These are phyloP conservation scores for Pythium dissotocum DNA, from an alignment of 352 stramenopile genomes.

Conservation along the genomic window DNA sequence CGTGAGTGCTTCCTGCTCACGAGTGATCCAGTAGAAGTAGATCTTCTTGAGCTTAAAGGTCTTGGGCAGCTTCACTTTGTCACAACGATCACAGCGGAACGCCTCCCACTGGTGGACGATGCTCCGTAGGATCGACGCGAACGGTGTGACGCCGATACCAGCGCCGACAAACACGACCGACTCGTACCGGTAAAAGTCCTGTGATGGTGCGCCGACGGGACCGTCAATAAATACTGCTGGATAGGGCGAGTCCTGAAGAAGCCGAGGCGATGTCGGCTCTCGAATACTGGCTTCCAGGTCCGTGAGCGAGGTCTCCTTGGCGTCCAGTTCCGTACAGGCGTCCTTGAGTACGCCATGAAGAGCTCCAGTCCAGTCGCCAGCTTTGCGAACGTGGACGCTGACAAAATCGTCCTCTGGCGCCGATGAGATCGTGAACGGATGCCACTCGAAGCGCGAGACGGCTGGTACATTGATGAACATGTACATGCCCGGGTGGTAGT, in stretches of 20 bases:
- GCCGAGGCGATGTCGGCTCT: slow-evolving; percentile 23
- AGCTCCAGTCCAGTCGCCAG: slow-evolving; percentile 66
- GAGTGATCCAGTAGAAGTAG: slow-evolving; percentile 86
- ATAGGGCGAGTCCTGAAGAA: slow-evolving; percentile 26
- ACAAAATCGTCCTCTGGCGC: slow-evolving; percentile 69
- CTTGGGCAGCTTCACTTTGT: slow-evolving; percentile 54
- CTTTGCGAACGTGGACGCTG: slow-evolving; percentile 69
- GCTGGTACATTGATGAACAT: slow-evolving; percentile 80
- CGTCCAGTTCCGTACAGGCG: slow-evolving; percentile 28
- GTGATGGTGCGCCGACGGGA: slow-evolving; percentile 53
- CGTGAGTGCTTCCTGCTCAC: slow-evolving; percentile 65
- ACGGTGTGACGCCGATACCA: slow-evolving; percentile 30
- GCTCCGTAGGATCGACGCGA: slow-evolving; percentile 61
- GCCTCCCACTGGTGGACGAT: slow-evolving; percentile 65
- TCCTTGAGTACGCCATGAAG: slow-evolving; percentile 48
- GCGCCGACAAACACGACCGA: slow-evolving; percentile 68
- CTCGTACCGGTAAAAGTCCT: slow-evolving; percentile 63
- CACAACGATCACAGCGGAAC: slow-evolving; percentile 50
- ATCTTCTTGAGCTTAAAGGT: slow-evolving; percentile 73
- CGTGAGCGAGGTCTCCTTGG: neutral
- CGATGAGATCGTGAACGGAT: slow-evolving; percentile 90
- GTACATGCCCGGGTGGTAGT: slow-evolving; percentile 78
- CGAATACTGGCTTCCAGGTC: slow-evolving; percentile 37
- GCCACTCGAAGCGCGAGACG: slow-evolving; percentile 82
- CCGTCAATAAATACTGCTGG: slow-evolving; percentile 59